Evolutionary conservation across 768 basidiomycete species (phyloP).

Genomic region (Lyophyllum atratum): DNA sequence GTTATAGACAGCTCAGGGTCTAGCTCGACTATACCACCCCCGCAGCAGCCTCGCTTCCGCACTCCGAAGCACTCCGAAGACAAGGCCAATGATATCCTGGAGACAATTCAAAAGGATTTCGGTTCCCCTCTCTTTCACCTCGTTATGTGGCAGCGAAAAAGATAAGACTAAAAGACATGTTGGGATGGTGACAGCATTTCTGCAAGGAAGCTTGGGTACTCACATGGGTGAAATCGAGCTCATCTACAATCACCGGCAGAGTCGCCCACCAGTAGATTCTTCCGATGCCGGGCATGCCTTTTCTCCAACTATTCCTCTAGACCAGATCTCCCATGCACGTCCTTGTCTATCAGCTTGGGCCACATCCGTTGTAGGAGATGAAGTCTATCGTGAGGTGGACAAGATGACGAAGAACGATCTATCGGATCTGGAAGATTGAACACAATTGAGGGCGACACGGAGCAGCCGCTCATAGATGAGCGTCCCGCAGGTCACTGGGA

Average conservation of each 20-base stretch:
- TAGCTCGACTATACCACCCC: neutral
- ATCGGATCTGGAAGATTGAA: neutral
- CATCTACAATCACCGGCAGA: constrained; percentile 17
- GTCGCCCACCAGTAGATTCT: neutral
- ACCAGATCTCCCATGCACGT: neutral
- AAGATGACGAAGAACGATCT: constrained; percentile 1
- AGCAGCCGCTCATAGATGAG: neutral
- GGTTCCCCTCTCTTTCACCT: neutral
- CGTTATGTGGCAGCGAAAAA: neutral
- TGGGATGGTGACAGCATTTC: constrained; percentile 10
- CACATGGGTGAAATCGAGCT: constrained; percentile 15
- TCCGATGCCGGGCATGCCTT: neutral
- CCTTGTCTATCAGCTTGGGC: constrained; percentile 4
- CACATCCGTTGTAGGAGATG: neutral
- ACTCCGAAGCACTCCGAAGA: neutral
- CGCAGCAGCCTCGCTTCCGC: neutral
- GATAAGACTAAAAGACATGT: neutral
- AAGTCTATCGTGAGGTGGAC: neutral
- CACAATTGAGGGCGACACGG: constrained; percentile 2
- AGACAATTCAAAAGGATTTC: neutral
- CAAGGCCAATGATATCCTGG: neutral
- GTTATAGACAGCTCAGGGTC: neutral
- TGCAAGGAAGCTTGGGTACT: constrained; percentile 15
- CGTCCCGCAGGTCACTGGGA: constrained; percentile 18
- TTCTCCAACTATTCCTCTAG: neutral